Percentiles rank a stretch among this genome's conserved stretches.
Evolutionary conservation across 2,329 filamentous ascomycete genomes (phyloP).

Genomic region (Hymenoscyphus occultus): DNA sequence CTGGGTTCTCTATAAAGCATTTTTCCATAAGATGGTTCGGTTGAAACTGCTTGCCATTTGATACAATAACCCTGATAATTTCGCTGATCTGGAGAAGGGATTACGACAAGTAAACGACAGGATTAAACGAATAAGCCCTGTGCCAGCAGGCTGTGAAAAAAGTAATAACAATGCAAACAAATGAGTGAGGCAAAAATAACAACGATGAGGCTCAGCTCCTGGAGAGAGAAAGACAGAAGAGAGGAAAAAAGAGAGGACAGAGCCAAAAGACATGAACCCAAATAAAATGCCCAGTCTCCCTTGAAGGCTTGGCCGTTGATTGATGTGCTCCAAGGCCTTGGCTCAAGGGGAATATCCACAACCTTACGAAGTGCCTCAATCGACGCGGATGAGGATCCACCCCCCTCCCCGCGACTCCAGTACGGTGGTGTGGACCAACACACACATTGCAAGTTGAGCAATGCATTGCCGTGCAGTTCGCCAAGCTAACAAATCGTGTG

Average conservation of each 20-base stretch:
- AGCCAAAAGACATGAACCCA: neutral
- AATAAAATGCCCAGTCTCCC: neutral
- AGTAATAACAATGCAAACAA: neutral
- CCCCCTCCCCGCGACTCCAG: neutral
- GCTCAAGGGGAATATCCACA: neutral
- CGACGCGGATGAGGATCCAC: neutral
- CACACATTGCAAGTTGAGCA: no score
- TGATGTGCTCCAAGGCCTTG: slow-evolving; percentile 3
- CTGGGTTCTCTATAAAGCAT: neutral
- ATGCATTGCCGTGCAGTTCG: neutral
- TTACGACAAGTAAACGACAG: neutral
- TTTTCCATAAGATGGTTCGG: neutral
- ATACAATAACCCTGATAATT: neutral
- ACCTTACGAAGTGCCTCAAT: no score
- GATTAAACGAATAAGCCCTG: neutral
- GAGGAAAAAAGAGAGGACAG: neutral
- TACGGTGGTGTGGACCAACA: no score
- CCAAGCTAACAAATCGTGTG: neutral
- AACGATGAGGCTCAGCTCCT: neutral
- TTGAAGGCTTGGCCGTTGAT: neutral
- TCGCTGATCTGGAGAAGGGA: neutral
- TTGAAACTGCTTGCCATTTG: slow-evolving; percentile 4
- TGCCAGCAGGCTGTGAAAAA: neutral
- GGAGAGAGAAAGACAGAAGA: neutral
- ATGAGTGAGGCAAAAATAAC: neutral